Conservation (phyloP, 202 grass and related monocot species). For the Schoenoplectus tabernaemontani region DNA sequence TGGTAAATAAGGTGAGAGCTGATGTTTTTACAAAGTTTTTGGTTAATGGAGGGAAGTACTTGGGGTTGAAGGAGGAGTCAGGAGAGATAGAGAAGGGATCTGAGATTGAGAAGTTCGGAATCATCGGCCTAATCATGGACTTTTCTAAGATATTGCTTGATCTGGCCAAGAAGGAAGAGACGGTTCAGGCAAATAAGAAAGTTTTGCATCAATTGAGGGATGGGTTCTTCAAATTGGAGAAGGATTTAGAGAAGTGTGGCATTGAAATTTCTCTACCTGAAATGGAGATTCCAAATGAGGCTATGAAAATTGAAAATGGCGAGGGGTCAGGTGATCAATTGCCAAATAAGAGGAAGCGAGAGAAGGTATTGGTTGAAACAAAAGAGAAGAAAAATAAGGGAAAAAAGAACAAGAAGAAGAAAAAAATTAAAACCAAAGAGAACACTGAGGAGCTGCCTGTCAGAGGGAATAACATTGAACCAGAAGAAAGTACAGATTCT, state of each 20-base stretch:
- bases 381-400: slow-evolving; percentile 31
- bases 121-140: slow-evolving; percentile 36
- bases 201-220: slow-evolving; percentile 51
- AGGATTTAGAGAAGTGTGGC: slow-evolving; percentile 45
- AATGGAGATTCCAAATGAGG: slow-evolving; percentile 6
- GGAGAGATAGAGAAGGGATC: slow-evolving; percentile 38
- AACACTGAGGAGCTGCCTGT: background rate
- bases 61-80: slow-evolving; percentile 39
- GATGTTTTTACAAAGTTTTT: slow-evolving; percentile 57
- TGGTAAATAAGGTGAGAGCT: slow-evolving; percentile 62
- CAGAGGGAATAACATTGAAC: background rate
- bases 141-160: slow-evolving; percentile 66
- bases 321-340: slow-evolving; percentile 33
- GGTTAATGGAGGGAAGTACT: slow-evolving; percentile 33
- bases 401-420: slow-evolving; percentile 39
- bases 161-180: slow-evolving; percentile 43
- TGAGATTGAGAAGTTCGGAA: slow-evolving; percentile 51
- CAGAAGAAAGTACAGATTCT: slow-evolving; percentile 1
- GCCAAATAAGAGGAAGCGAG: slow-evolving; percentile 48
- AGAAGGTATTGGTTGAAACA: slow-evolving; percentile 23
- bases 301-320: background rate
- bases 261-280: slow-evolving; percentile 28
- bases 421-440: slow-evolving; percentile 24
- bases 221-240: slow-evolving; percentile 70
- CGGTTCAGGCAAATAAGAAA: slow-evolving; percentile 59